These are phyloP conservation scores for Silene conica DNA, from an alignment of 148 eudicot genomes.

Conservation along the genomic window DNA sequence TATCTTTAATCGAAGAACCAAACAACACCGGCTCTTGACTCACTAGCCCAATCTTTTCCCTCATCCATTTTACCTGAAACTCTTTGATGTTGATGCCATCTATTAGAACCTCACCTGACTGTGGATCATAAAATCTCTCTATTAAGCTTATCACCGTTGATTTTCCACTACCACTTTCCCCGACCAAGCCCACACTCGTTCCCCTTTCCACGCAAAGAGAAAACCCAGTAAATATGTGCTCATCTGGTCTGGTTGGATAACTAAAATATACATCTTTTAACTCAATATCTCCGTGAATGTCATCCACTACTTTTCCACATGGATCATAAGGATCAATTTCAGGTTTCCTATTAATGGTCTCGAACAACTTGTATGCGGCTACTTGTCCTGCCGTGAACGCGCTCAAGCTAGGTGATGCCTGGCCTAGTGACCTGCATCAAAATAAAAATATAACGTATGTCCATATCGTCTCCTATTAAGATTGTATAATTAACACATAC, in stretches of 20 bases:
- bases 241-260: slow-evolving; percentile 60
- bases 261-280: slow-evolving; percentile 49
- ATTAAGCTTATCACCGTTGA: slow-evolving; percentile 62
- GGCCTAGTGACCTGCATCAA: slow-evolving; percentile 48
- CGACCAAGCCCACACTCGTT: slow-evolving; percentile 60
- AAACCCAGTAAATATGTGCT: slow-evolving; percentile 50
- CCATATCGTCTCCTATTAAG: background rate
- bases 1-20: slow-evolving; percentile 53
- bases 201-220: slow-evolving; percentile 49
- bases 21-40: slow-evolving; percentile 75
- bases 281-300: slow-evolving; percentile 57
- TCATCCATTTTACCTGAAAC: slow-evolving; percentile 58
- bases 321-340: slow-evolving; percentile 54
- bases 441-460: too few species aligned
- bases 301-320: slow-evolving; percentile 46
- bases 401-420: slow-evolving; percentile 48
- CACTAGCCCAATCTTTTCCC: slow-evolving; percentile 63
- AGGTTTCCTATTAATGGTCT: slow-evolving; percentile 56
- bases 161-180: slow-evolving; percentile 72
- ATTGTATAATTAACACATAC: too few species aligned
- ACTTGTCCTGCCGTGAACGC: slow-evolving; percentile 68
- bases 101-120: slow-evolving; percentile 58
- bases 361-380: slow-evolving; percentile 73
- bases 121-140: slow-evolving; percentile 74
- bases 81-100: slow-evolving; percentile 59